Evolutionary conservation across 2,329 filamentous ascomycete species (phyloP).

Genomic region (Hymenoscyphus linearis): DNA sequence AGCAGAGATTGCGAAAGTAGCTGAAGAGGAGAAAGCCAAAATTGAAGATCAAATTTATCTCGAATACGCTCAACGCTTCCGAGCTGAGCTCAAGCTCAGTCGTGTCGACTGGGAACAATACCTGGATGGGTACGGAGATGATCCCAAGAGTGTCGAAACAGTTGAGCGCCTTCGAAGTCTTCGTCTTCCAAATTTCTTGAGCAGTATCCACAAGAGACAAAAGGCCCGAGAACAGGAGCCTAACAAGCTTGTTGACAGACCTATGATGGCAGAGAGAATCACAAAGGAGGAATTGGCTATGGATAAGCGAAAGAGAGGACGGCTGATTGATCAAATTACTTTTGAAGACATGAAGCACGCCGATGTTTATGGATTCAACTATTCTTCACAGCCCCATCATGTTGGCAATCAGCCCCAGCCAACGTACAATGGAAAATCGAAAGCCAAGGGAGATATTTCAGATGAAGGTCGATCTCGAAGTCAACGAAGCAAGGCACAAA

Average conservation of each 20-base stretch:
- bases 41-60: constrained; percentile 16
- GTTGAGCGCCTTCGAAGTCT: constrained; percentile 11
- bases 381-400: constrained; percentile 52
- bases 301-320: constrained; percentile 23
- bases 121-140: constrained; percentile 10
- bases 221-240: constrained; percentile 12
- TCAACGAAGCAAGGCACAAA: constrained; percentile 20
- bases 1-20: constrained; percentile 12
- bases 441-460: constrained; percentile 10
- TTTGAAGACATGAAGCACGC: constrained; percentile 47
- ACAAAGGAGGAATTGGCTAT: constrained; percentile 24
- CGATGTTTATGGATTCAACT: constrained; percentile 55
- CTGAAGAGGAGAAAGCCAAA: constrained; percentile 17
- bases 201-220: constrained; percentile 12
- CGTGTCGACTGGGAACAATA: constrained; percentile 11
- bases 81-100: constrained; percentile 10
- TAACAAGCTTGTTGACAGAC: constrained; percentile 19
- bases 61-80: constrained; percentile 4
- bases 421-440: constrained; percentile 11
- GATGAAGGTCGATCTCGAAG: constrained; percentile 24
- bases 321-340: constrained; percentile 22
- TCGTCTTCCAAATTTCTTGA: constrained; percentile 6
- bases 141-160: constrained; percentile 5
- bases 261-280: constrained; percentile 18
- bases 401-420: constrained; percentile 53